Evolutionary conservation across 345 rosid genomes (phyloP).

Genomic region (Gossypioides kirkii): DNA sequence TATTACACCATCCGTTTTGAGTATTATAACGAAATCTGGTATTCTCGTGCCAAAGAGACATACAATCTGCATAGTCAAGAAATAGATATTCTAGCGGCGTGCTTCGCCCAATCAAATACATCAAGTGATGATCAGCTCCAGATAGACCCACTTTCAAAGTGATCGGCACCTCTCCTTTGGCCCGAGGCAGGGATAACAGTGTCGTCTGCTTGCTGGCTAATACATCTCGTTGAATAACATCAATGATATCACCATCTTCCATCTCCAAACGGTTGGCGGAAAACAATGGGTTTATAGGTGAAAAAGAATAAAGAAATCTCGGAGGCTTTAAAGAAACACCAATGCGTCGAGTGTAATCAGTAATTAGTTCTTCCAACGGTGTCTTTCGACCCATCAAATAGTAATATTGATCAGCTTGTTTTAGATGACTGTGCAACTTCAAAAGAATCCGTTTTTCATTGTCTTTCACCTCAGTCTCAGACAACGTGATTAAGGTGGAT

Average conservation of each 20-base stretch:
- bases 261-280: neutral
- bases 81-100: neutral
- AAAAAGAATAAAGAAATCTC: neutral
- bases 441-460: neutral
- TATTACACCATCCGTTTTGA: too few relatives aligned
- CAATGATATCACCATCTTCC: neutral
- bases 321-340: neutral
- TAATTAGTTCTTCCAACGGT: neutral
- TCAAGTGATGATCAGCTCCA: neutral
- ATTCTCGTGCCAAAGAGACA: neutral
- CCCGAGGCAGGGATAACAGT: neutral
- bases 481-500: neutral
- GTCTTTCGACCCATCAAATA: neutral
- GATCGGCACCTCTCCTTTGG: neutral
- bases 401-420: neutral
- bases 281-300: too few relatives aligned
- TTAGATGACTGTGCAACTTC: neutral
- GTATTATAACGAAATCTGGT: neutral
- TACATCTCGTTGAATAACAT: neutral
- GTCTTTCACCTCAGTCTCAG: neutral
- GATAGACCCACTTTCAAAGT: neutral
- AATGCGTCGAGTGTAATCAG: neutral
- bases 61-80: neutral
- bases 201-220: neutral
- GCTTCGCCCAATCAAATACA: neutral